Evolutionary conservation across 192 early-diverging fungal species (phyloP).

Genomic region (Backusella parvicylindrica): DNA sequence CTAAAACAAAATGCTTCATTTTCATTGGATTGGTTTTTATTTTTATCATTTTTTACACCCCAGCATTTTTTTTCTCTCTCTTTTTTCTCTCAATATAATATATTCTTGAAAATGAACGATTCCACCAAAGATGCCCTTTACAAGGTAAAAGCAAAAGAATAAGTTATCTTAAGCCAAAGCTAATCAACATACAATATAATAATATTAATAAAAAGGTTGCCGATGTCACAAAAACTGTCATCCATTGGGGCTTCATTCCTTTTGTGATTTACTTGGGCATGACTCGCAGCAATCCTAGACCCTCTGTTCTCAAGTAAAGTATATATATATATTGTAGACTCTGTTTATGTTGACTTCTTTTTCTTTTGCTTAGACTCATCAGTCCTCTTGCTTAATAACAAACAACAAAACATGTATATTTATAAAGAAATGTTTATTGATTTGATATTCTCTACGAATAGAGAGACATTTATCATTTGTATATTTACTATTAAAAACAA

Average conservation of each 20-base stretch:
- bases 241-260: constrained; percentile 62
- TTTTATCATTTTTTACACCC: not conserved
- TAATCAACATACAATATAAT: not conserved
- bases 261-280: constrained; percentile 58
- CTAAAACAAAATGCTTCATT: too few relatives aligned
- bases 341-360: not conserved
- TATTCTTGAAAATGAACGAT: constrained; percentile 37
- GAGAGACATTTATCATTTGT: not conserved
- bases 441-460: too few relatives aligned
- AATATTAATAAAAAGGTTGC: constrained; percentile 17
- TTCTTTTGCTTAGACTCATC: constrained; percentile 10
- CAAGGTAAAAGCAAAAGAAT: constrained; percentile 32
- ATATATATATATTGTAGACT: not conserved
- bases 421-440: not conserved
- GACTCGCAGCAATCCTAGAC: constrained; percentile 35
- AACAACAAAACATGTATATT: not conserved
- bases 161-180: not conserved
- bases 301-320: constrained; percentile 34
- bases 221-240: constrained; percentile 52
- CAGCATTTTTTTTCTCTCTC: not conserved
- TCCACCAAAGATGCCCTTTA: constrained; percentile 51
- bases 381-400: constrained; percentile 26
- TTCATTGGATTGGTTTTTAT: too few relatives aligned
- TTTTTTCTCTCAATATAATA: not conserved
- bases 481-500: not conserved